Conservation (phyloP, 208 protist species). For the Acanthamoeba sp. region DNA sequence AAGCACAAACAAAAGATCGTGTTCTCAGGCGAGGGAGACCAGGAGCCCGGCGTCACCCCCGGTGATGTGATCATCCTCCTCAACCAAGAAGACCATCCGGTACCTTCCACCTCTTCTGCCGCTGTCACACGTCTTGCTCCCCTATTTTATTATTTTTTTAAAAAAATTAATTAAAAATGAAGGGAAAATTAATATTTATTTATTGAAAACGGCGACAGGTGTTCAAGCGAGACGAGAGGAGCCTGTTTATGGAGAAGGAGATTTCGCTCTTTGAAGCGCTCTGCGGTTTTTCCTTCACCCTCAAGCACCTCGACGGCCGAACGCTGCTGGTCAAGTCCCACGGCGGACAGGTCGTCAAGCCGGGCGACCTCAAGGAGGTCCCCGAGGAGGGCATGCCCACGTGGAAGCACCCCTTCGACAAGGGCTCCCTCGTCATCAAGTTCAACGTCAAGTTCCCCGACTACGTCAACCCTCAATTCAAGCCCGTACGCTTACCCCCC, state of each 20-base stretch:
- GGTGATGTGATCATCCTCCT: conserved; percentile 99
- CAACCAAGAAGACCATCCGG: conserved; percentile 95
- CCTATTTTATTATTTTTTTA: too few relatives aligned
- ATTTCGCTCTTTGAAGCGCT: conserved; percentile 74
- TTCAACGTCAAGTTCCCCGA: conserved; percentile 78
- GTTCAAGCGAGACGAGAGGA: conserved; percentile 66
- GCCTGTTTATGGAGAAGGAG: conserved; percentile 62
- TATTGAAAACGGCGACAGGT: background rate
- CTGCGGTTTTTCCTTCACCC: conserved; percentile 69
- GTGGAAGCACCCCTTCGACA: conserved; percentile 76
- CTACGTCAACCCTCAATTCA: conserved; percentile 36
- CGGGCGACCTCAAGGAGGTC: conserved; percentile 73
- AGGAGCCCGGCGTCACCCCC: conserved; percentile 94
- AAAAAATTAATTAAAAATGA: too few relatives aligned
- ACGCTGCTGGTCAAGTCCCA: conserved; percentile 38
- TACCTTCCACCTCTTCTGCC: conserved; percentile 10
- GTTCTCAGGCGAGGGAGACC: conserved; percentile 97
- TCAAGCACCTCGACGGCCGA: conserved; percentile 75
- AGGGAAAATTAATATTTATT: too few relatives aligned
- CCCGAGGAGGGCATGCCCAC: conserved; percentile 75
- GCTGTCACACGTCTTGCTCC: background rate
- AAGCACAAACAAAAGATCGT: conserved; percentile 95
- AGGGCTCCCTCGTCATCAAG: conserved; percentile 72
- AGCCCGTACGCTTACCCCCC: conserved; percentile 7
- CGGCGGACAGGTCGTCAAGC: conserved; percentile 64